These are phyloP conservation scores for Paraphoma chrysanthemicola DNA, from an alignment of 2,329 filamentous ascomycete genomes.

Conservation along the genomic window DNA sequence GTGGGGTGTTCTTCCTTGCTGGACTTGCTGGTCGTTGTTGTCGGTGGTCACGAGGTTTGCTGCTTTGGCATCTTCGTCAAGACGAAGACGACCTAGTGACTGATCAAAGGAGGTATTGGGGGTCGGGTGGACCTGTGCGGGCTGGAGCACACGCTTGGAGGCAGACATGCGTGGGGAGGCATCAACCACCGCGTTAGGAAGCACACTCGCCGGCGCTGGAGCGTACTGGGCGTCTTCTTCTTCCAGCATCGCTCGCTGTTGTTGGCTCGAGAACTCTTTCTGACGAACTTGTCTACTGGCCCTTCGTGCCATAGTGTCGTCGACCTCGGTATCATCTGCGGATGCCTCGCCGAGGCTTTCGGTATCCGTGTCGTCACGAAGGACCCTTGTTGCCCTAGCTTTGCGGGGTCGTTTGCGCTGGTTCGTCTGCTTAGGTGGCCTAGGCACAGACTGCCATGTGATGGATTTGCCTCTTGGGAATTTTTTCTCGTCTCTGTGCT, in stretches of 20 bases:
- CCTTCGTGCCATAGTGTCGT: conserved; percentile 14
- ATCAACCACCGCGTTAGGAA: not conserved
- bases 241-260: not conserved
- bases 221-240: not conserved
- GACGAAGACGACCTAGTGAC: conserved; percentile 10
- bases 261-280: not conserved
- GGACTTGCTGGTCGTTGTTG: not conserved
- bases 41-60: conserved; percentile 4
- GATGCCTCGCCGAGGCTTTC: conserved; percentile 13
- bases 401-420: conserved; percentile 19
- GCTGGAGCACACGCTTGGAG: too few species aligned
- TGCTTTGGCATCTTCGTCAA: conserved; percentile 16
- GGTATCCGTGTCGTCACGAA: conserved; percentile 1
- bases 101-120: conserved; percentile 11
- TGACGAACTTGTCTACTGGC: not conserved
- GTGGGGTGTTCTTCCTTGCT: conserved; percentile 1
- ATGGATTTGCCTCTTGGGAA: conserved; percentile 23
- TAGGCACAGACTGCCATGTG: conserved; percentile 30
- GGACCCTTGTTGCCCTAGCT: not conserved
- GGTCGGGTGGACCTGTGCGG: not conserved
- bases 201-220: not conserved
- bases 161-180: too few species aligned
- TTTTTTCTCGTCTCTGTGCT: conserved; percentile 19
- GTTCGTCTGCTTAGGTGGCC: conserved; percentile 19
- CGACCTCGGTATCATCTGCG: conserved; percentile 30